Base-by-base conservation (phyloP, 176 grass and related monocot genomes). In the Carex pumila region DNA sequence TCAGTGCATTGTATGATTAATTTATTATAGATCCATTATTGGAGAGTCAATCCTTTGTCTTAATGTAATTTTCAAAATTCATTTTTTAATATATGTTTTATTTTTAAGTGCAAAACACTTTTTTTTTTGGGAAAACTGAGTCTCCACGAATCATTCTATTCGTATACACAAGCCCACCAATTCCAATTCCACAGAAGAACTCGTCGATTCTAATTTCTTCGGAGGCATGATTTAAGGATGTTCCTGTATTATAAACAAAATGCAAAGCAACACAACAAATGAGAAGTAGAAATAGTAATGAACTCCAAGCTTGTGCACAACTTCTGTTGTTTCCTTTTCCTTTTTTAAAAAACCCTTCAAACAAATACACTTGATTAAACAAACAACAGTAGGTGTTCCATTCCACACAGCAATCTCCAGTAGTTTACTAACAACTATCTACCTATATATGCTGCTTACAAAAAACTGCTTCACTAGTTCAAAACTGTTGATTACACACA, bases 401-500 rank as follows among this genome's bases (percentile, higher is more conserved):
- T 59, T 52, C 14, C 84, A 85, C 84, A 63, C 56, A 30, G 36
- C 71, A 31, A 75, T 54, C 21, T 75, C 22, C 21, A 52, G 47
- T 54, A 52, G 22, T 54, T 22, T 54, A 75, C 71, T 49, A 50
- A 75, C 19, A 83, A 12, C 32, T 53, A 64, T 79, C 84, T 67
- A 78, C 19, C 83, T 72, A 11, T 56, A 45, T 17, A n/a, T 56
- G 41, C 13, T 65, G 36, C 30, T 81, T 81, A 81, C 79, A 81
- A 61, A 80, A 79, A 81, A 65, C 59, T 50, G n/a, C 34, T 49
- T 22, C 17, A 45, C 79, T 81, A 65, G 19, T 64, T 81, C 59
- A 30, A 18, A 81, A 81, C 64, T 49, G 61, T 83, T 68, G 32
- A 83, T 57, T 78, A 66, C 81, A 69, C 81, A 83, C 32, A 69